Base-by-base conservation (phyloP, 768 basidiomycete genomes). In the Leccinum subtestaceum region DNA sequence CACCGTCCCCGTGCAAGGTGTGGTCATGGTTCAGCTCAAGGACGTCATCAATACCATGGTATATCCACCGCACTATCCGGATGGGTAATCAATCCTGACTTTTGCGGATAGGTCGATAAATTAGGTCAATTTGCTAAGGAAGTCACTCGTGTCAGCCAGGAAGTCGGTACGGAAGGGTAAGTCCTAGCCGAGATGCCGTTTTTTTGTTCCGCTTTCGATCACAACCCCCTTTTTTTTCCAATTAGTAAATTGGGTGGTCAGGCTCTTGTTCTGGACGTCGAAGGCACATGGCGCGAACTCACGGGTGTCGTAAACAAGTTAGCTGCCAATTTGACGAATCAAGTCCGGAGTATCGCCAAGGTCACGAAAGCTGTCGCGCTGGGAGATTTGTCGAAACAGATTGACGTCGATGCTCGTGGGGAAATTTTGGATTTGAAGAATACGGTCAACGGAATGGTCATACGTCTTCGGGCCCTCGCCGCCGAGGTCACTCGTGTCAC, bases 91-190 rank as follows among this genome's bases (percentile, higher is more conserved):
- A 25, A 53, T 60, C 45, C 69, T 65, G 7, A 67, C 43, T 55
- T 53, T 36, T 59, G 21, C 31, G 43, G 52, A 54, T 54, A 82
- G 85, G 85, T 86, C 62, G 85, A 87, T 69, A 81, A 84, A 65
- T 79, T 98, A 29, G 86, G 89, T 57, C 88, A 90, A 67, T 96
- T 98, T 73, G 94, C 95, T 36, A 87, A 88, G 70, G 93, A 95
- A 72, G 93, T 95, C 38, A 94, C 93, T 59, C 84, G 93, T 59
- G 89, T 91, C 58, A 83, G 82, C 64, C 87, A 88, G 71, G 89
- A 91, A 70, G 94, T 96, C 71, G 89, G 89, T 21, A 91, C 87
- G 56, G 88, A 89, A 80, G 85, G 84, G 84, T 85, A 55, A 74
- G 70, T 45, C 52, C 71, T 68, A 43, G 67, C 51, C 25, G 45